Conservation (phyloP, 768 basidiomycete genomes). For the Saitozyma sp. region DNA sequence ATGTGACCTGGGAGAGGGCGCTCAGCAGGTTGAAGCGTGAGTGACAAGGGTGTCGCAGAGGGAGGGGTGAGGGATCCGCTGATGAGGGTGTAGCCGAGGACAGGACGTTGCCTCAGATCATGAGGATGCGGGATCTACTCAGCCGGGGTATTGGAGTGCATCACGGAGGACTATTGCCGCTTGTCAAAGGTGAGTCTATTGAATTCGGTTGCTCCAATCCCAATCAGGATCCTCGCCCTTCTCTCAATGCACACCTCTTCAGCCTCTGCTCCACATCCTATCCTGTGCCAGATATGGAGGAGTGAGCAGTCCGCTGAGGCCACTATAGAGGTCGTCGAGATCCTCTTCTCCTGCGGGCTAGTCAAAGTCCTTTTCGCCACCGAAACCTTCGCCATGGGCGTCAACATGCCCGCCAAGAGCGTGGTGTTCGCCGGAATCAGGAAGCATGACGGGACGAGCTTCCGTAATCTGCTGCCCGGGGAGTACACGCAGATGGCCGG, state of each 20-base stretch:
- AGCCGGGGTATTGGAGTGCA: slow-evolving; percentile 94
- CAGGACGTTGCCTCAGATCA: slow-evolving; percentile 87
- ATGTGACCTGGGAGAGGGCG: slow-evolving; percentile 89
- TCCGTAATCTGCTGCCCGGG: slow-evolving; percentile 60
- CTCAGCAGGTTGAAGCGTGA: slow-evolving; percentile 84
- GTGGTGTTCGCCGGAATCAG: slow-evolving; percentile 94
- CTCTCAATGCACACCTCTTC: not conserved
- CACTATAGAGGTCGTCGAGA: slow-evolving; percentile 76
- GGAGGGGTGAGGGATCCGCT: not conserved
- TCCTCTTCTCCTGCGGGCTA: slow-evolving; percentile 89
- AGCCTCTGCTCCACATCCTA: not conserved
- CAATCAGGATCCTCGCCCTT: not conserved
- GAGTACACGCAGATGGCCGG: slow-evolving; percentile 99
- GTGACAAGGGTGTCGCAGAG: slow-evolving; percentile 9
- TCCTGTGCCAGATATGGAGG: not conserved
- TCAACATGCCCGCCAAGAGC: slow-evolving; percentile 98
- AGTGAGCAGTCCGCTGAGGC: slow-evolving; percentile 1
- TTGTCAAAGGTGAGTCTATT: slow-evolving; percentile 79
- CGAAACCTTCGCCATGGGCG: slow-evolving; percentile 99
- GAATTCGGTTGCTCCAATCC: not conserved
- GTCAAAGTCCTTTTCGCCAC: slow-evolving; percentile 98
- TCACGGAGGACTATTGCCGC: slow-evolving; percentile 91
- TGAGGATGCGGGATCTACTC: slow-evolving; percentile 82
- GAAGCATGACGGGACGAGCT: slow-evolving; percentile 91
- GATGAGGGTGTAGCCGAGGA: slow-evolving; percentile 67